Conservation (phyloP, 2,329 filamentous ascomycete species). For the Geoglossum cookeanum region DNA sequence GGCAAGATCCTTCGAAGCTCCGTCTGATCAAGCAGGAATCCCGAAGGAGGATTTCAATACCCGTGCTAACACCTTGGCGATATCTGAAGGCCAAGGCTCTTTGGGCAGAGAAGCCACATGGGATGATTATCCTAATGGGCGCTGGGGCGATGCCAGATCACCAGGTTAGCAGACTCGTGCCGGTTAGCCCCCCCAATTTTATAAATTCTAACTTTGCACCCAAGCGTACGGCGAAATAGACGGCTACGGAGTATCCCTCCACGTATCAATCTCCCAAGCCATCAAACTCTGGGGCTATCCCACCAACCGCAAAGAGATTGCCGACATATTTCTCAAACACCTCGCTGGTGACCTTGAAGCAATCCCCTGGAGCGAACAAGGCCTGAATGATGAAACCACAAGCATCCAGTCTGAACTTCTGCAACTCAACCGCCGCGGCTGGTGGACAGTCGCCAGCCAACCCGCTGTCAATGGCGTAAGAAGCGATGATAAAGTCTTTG, state of each 20-base stretch:
- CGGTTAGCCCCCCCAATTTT: background rate
- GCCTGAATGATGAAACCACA: slow-evolving; percentile 63
- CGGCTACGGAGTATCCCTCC: slow-evolving; percentile 90
- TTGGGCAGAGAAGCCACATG: slow-evolving; percentile 89
- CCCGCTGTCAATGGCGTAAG: slow-evolving; percentile 76
- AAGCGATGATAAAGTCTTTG: slow-evolving; percentile 61
- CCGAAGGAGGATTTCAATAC: slow-evolving; percentile 53
- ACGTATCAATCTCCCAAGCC: slow-evolving; percentile 72
- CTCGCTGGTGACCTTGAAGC: slow-evolving; percentile 60
- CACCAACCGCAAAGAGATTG: slow-evolving; percentile 50
- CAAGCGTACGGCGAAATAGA: slow-evolving; percentile 84
- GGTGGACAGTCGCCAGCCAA: slow-evolving; percentile 94
- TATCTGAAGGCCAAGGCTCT: slow-evolving; percentile 80
- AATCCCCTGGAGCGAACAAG: slow-evolving; percentile 88
- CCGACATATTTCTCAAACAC: slow-evolving; percentile 59
- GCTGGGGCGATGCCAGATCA: slow-evolving; percentile 84
- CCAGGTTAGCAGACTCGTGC: slow-evolving; percentile 24
- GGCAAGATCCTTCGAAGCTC: slow-evolving; percentile 38
- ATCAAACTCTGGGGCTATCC: slow-evolving; percentile 74
- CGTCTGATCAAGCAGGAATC: slow-evolving; percentile 59
- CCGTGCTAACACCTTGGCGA: slow-evolving; percentile 70
- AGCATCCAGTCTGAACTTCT: slow-evolving; percentile 62
- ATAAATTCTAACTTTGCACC: slow-evolving; percentile 1
- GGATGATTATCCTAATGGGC: slow-evolving; percentile 95
- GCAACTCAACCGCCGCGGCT: slow-evolving; percentile 58